Base-by-base conservation (phyloP, 2,329 filamentous ascomycete genomes). In the Bipolaris cookei region DNA sequence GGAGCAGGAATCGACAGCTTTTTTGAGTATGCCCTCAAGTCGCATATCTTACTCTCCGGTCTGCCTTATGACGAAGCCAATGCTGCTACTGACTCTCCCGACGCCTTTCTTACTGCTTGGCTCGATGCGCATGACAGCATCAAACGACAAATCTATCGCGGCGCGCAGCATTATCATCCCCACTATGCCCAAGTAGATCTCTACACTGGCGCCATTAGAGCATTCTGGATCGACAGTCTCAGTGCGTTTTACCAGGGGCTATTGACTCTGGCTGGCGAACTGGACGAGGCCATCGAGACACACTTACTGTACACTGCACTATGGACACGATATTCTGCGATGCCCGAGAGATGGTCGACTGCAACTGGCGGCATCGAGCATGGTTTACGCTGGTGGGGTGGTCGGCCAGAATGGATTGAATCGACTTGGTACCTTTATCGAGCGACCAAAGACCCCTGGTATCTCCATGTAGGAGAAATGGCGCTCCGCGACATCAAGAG, bases 1-100 rank as follows among this genome's bases (percentile, higher is more conserved):
- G 95, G 95, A 47, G 95, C 95, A 6, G 95, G 95, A 37, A 92
- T 97, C 70, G 95, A 99, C 79, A 97, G 93, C 78, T 99, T 99
- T 79, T 98, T 97, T 71, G 95, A 99, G 78, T 99, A 99, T 77
- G 93, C 95, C 3, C 84, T 98, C 69, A 99, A 99, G 78, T 92
- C 92, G 16, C 88, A 97, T 72, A 90, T 99, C 58, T 79, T 99
- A 21, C 85, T 98, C 20, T 97, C 94, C 2, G 91, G 91, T 1
- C 86, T 82, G 5, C 75, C 78, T 0, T 76, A 75, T 57, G 68
- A 78, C 42, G 39, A 70, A 4, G 54, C 62, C 11, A 68, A 85
- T 2, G 84, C 87, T 49, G 84, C 90, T 60, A 86, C 91, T 63
- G 73, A 81, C 51, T 90, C 89, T 0, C 82, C 93, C 0, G 90